Evolutionary conservation across 495 filamentous ascomycete species (phyloP).

Genomic region (Xylaria acuta): DNA sequence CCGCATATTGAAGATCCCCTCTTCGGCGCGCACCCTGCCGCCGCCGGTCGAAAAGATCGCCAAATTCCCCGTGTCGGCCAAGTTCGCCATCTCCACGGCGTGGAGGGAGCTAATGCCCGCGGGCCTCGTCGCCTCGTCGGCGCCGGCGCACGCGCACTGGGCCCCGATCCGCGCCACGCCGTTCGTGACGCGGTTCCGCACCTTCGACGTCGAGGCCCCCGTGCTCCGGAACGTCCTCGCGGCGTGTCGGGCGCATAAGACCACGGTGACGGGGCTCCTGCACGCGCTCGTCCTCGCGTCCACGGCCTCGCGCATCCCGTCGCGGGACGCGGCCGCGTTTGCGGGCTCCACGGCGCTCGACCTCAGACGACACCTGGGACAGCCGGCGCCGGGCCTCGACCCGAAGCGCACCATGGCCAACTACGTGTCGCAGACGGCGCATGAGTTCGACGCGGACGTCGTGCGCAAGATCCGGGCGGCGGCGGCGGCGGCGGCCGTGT

Average conservation of each 20-base stretch:
- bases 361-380: constrained; percentile 37
- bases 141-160: constrained; percentile 34
- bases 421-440: constrained; percentile 36
- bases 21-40: constrained; percentile 9
- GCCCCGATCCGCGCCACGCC: constrained; percentile 32
- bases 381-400: constrained; percentile 5
- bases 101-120: constrained; percentile 29
- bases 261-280: constrained; percentile 45
- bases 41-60: constrained; percentile 27
- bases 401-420: constrained; percentile 35
- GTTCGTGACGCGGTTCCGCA: constrained; percentile 36
- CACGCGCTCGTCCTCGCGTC: constrained; percentile 38
- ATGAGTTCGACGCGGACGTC: constrained; percentile 31
- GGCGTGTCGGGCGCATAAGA: constrained; percentile 36
- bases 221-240: constrained; percentile 30
- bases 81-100: constrained; percentile 26
- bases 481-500: background rate
- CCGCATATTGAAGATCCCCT: constrained; percentile 30
- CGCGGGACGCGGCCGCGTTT: constrained; percentile 34
- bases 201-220: constrained; percentile 34
- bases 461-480: constrained; percentile 30
- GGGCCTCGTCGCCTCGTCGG: background rate
- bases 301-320: constrained; percentile 30
- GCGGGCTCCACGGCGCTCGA: constrained; percentile 40
- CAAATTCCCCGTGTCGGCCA: constrained; percentile 28